Evolutionary conservation across 495 filamentous ascomycete genomes (phyloP).

Genomic region (Aspergillus sclerotioniger): DNA sequence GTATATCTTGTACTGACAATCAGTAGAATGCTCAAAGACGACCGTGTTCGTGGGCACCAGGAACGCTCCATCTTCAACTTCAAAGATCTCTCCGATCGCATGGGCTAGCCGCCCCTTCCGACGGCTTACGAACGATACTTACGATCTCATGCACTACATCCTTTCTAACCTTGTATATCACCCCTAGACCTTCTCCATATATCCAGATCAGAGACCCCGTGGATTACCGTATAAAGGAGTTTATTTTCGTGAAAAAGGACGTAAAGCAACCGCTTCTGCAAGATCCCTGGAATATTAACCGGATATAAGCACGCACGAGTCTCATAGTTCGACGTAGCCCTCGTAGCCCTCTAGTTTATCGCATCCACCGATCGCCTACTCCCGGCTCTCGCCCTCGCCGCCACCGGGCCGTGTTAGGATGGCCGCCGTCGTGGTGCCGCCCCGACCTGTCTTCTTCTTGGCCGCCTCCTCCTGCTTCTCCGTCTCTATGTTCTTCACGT

Average conservation of each 20-base stretch:
- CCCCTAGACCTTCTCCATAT: not conserved
- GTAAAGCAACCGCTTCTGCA: slow-evolving; percentile 15
- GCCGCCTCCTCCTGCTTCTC: slow-evolving; percentile 99
- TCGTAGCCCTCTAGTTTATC: slow-evolving; percentile 8
- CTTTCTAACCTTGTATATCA: not conserved
- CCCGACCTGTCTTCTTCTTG: slow-evolving; percentile 87
- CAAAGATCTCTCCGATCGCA: slow-evolving; percentile 65
- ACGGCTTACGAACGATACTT: slow-evolving; percentile 29
- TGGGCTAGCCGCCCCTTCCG: slow-evolving; percentile 54
- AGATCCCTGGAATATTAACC: slow-evolving; percentile 11
- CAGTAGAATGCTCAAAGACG: slow-evolving; percentile 88
- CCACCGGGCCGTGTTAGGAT: slow-evolving; percentile 70
- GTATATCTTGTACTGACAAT: not conserved
- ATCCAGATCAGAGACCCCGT: too few relatives aligned
- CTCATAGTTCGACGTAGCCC: slow-evolving; percentile 3
- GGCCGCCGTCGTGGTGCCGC: slow-evolving; percentile 72
- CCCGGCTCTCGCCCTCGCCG: slow-evolving; percentile 27
- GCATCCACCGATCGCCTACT: slow-evolving; percentile 1
- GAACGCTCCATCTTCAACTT: slow-evolving; percentile 70
- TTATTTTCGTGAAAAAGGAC: slow-evolving; percentile 2
- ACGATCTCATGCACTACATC: slow-evolving; percentile 29
- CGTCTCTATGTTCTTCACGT: slow-evolving; percentile 96
- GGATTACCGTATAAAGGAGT: not conserved
- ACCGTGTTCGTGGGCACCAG: slow-evolving; percentile 65
- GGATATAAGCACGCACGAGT: slow-evolving; percentile 7